Percentiles rank a stretch among this genome's conserved stretches.
Conservation (phyloP, 1,139 yeast genomes). For the Pneumocystis oryctolagi region DNA sequence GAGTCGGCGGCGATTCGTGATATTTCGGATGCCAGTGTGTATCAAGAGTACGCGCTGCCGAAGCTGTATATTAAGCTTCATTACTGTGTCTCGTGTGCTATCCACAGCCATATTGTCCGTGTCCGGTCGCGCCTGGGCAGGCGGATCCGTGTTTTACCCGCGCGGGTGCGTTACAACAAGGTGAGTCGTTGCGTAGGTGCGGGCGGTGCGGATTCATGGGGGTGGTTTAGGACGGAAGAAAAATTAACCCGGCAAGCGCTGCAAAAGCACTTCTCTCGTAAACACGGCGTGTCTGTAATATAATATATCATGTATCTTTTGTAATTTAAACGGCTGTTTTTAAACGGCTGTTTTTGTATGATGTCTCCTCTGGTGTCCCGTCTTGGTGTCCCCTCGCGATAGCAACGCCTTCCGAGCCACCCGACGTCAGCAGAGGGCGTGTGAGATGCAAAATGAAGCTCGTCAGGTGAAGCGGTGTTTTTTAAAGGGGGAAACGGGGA, state of each 20-base stretch:
- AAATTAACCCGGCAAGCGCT: conserved; percentile 94
- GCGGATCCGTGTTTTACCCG: conserved; percentile 98
- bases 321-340: too few relatives aligned
- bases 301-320: neutral
- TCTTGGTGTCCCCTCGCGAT: neutral
- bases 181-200: conserved; percentile 20
- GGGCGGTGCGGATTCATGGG: neutral
- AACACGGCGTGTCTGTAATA: neutral
- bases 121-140: conserved; percentile 99
- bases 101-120: conserved; percentile 99
- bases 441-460: neutral
- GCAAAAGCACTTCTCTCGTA: conserved; percentile 30
- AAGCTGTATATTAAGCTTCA: conserved; percentile 98
- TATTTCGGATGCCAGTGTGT: conserved; percentile 97
- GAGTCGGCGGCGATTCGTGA: conserved; percentile 86
- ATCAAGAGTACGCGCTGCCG: conserved; percentile 98
- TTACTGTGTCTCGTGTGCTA: conserved; percentile 99
- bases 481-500: too few relatives aligned
- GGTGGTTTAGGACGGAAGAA: conserved; percentile 38
- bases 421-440: too few relatives aligned
- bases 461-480: too few relatives aligned
- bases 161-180: conserved; percentile 93
- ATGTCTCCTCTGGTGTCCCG: too few relatives aligned
- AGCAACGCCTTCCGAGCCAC: neutral
- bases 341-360: neutral